Percentiles rank a stretch among this genome's conserved stretches.
Conservation (phyloP, 108 stramenopile species). For the Nitzschia sp. region DNA sequence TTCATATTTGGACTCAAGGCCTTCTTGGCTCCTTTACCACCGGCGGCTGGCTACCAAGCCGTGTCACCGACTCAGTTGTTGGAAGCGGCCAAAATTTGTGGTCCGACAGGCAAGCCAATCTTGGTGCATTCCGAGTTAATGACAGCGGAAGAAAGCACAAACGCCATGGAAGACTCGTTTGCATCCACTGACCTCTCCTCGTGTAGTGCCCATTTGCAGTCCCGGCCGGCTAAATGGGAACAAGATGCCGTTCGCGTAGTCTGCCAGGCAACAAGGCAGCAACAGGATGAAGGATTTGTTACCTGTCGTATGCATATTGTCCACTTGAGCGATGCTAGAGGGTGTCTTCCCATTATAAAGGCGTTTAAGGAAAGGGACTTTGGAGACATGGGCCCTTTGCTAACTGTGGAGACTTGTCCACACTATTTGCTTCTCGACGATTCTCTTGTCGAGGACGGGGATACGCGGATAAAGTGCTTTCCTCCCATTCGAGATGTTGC, state of each 20-base stretch:
- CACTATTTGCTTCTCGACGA: conserved; percentile 48
- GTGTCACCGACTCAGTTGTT: conserved; percentile 24
- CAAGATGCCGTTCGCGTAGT: conserved; percentile 47
- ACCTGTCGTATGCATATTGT: conserved; percentile 48
- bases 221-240: conserved; percentile 36
- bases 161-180: conserved; percentile 5
- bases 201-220: conserved; percentile 35
- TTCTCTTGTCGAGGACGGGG: conserved; percentile 24
- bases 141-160: conserved; percentile 14
- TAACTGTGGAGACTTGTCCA: conserved; percentile 52
- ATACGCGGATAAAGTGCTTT: conserved; percentile 47
- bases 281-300: background rate
- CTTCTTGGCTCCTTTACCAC: conserved; percentile 38
- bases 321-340: conserved; percentile 43
- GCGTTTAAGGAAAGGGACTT: conserved; percentile 10
- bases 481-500: conserved; percentile 39
- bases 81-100: conserved; percentile 37
- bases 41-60: conserved; percentile 34
- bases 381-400: background rate
- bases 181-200: background rate
- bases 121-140: conserved; percentile 37
- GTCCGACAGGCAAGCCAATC: conserved; percentile 29
- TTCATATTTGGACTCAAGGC: conserved; percentile 39
- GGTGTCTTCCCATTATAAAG: conserved; percentile 42
- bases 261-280: conserved; percentile 17